Evolutionary conservation across 352 stramenopile genomes (phyloP).

Genomic region (Phytophthora lateralis): DNA sequence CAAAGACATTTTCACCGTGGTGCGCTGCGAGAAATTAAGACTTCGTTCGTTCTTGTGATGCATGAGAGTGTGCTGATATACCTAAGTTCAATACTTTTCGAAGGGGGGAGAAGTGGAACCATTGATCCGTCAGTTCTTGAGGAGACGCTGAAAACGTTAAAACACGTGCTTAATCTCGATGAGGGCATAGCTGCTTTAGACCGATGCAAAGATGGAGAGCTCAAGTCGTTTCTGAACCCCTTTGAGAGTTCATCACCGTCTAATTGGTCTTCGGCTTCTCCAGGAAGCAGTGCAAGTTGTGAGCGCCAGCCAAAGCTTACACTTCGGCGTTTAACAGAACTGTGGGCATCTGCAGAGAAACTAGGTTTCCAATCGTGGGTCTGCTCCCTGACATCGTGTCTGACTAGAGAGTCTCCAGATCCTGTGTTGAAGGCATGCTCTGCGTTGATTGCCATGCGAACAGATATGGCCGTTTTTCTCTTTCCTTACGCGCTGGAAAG

Average conservation of each 20-base stretch:
- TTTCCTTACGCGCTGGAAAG: conserved; percentile 74
- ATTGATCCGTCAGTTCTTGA: conserved; percentile 45
- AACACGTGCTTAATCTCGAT: conserved; percentile 49
- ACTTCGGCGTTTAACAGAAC: conserved; percentile 28
- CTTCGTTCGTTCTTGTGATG: conserved; percentile 53
- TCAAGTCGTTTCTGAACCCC: conserved; percentile 62
- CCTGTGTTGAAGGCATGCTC: conserved; percentile 57
- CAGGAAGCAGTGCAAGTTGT: neutral
- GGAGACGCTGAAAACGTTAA: conserved; percentile 53
- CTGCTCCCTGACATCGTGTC: conserved; percentile 47
- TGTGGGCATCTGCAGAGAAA: conserved; percentile 47
- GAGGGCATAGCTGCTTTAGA: conserved; percentile 40
- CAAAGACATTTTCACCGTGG: conserved; percentile 60
- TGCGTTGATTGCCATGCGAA: conserved; percentile 40
- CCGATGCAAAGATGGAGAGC: conserved; percentile 63
- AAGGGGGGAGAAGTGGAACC: conserved; percentile 27
- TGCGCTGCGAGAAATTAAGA: conserved; percentile 57
- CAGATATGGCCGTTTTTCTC: conserved; percentile 74
- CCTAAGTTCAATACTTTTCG: conserved; percentile 74
- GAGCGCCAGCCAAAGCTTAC: conserved; percentile 8
- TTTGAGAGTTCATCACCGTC: conserved; percentile 57
- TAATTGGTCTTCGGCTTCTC: conserved; percentile 54
- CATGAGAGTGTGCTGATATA: conserved; percentile 64
- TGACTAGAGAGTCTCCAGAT: conserved; percentile 49
- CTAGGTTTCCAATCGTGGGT: conserved; percentile 68